phyloP scores from a whole-genome alignment of 2,329 filamentous ascomycete genomes.

The Aspergillus pseudoviridinutans region DNA sequence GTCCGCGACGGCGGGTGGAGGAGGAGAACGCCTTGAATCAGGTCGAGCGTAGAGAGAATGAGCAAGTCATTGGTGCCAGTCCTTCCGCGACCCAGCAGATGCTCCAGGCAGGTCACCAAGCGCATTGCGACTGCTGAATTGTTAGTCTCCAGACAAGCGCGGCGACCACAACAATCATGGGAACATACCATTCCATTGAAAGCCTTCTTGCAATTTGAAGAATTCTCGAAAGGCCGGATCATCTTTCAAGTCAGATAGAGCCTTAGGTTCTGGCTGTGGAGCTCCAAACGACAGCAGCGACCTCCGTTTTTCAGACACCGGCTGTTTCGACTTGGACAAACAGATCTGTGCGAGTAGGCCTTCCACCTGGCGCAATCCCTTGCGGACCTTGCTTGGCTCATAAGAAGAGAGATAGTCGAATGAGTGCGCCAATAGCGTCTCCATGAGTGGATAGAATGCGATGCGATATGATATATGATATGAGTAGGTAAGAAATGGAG shows the following conservation, averaged over 20 bases:
- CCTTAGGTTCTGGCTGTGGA: constrained; percentile 52
- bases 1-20: constrained; percentile 86
- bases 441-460: constrained; percentile 56
- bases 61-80: constrained; percentile 81
- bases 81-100: constrained; percentile 75
- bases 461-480: background rate
- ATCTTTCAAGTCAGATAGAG: constrained; percentile 64
- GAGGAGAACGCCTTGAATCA: constrained; percentile 82
- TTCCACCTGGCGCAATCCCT: constrained; percentile 90
- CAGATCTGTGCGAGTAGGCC: constrained; percentile 92
- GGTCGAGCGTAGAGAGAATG: constrained; percentile 80
- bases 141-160: constrained; percentile 1
- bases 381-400: constrained; percentile 83
- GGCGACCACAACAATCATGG: background rate
- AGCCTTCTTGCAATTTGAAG: constrained; percentile 93
- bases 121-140: constrained; percentile 66
- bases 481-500: constrained; percentile 1
- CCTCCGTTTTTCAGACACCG: constrained; percentile 38
- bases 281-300: constrained; percentile 39
- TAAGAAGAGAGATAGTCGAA: constrained; percentile 97
- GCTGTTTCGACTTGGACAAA: constrained; percentile 54
- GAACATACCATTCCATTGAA: constrained; percentile 80
- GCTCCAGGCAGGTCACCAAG: constrained; percentile 78
- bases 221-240: constrained; percentile 94
- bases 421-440: constrained; percentile 82